Evolutionary conservation across 768 basidiomycete genomes (phyloP).

Genomic region (Phanerodontia chrysosporium): DNA sequence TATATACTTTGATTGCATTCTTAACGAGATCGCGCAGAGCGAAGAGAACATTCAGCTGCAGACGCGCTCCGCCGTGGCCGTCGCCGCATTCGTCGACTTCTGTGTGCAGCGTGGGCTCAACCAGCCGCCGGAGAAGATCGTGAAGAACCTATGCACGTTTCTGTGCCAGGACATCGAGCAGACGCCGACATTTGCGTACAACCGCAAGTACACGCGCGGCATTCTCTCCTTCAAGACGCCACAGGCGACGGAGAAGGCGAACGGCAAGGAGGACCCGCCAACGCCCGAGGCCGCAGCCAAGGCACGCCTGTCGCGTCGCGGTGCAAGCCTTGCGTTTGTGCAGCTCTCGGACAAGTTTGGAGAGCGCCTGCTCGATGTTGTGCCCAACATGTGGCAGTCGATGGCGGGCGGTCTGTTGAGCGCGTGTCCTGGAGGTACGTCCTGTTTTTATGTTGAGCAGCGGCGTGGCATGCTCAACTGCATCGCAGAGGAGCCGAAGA

Average conservation of each 20-base stretch:
- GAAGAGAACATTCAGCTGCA: slow-evolving; percentile 91
- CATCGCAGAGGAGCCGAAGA: slow-evolving; percentile 44
- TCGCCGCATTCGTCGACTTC: slow-evolving; percentile 85
- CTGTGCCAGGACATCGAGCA: slow-evolving; percentile 87
- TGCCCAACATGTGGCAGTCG: slow-evolving; percentile 96
- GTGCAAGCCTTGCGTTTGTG: slow-evolving; percentile 79
- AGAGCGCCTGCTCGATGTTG: slow-evolving; percentile 57
- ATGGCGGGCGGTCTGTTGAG: slow-evolving; percentile 77
- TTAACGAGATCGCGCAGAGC: slow-evolving; percentile 39
- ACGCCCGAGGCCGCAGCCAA: slow-evolving; percentile 53
- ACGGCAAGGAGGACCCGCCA: slow-evolving; percentile 35
- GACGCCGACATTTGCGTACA: slow-evolving; percentile 83
- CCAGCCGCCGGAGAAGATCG: slow-evolving; percentile 92
- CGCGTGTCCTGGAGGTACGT: slow-evolving; percentile 62
- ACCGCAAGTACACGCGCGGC: slow-evolving; percentile 57
- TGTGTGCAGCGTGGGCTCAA: slow-evolving; percentile 67
- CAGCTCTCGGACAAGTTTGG: slow-evolving; percentile 79
- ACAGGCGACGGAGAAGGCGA: slow-evolving; percentile 26
- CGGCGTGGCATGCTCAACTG: not conserved
- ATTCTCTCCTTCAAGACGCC: slow-evolving; percentile 70
- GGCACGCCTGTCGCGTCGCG: slow-evolving; percentile 73
- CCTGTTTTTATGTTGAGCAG: not conserved
- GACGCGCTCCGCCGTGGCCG: slow-evolving; percentile 78
- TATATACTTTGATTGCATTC: not conserved
- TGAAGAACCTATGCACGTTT: slow-evolving; percentile 96